Evolutionary conservation across 257 asterid genomes (phyloP).

Genomic region (Salvia rosmarinus): DNA sequence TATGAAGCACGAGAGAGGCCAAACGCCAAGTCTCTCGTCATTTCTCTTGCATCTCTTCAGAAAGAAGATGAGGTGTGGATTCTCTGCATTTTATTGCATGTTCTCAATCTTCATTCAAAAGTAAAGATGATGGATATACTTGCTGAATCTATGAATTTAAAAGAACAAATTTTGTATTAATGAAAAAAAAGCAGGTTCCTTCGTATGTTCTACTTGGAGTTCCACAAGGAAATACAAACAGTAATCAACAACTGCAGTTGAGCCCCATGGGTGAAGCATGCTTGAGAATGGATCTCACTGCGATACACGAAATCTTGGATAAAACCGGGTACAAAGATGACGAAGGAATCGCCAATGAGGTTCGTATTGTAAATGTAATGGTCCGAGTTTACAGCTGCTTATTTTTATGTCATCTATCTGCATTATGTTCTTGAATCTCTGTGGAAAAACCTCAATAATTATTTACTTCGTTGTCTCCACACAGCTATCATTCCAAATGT

Average conservation of each 20-base stretch:
- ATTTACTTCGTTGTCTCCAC: conserved; percentile 6
- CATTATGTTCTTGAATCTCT: background rate
- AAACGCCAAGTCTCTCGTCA: conserved; percentile 67
- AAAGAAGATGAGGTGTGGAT: conserved; percentile 69
- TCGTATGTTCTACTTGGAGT: conserved; percentile 72
- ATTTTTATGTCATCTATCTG: background rate
- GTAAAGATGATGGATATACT: background rate
- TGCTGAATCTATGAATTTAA: background rate
- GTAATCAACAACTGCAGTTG: conserved; percentile 40
- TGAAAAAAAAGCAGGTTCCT: conserved; percentile 55
- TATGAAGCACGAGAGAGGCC: conserved; percentile 97
- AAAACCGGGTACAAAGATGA: conserved; percentile 82
- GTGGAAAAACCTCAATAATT: background rate
- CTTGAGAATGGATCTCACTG: conserved; percentile 84
- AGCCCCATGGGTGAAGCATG: conserved; percentile 95
- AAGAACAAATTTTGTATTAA: background rate
- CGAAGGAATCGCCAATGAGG: conserved; percentile 91
- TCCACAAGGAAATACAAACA: conserved; percentile 53
- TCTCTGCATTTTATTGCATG: background rate
- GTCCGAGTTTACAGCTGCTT: background rate
- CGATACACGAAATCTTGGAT: conserved; percentile 79
- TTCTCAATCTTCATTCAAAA: background rate
- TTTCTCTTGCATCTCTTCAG: conserved; percentile 70
- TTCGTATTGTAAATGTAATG: background rate
- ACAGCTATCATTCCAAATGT: conserved; percentile 87